Percentiles rank a stretch among this genome's conserved stretches.
Evolutionary conservation across 73 alveolate genomes (phyloP).

Genomic region (Paramecium sonneborni): DNA sequence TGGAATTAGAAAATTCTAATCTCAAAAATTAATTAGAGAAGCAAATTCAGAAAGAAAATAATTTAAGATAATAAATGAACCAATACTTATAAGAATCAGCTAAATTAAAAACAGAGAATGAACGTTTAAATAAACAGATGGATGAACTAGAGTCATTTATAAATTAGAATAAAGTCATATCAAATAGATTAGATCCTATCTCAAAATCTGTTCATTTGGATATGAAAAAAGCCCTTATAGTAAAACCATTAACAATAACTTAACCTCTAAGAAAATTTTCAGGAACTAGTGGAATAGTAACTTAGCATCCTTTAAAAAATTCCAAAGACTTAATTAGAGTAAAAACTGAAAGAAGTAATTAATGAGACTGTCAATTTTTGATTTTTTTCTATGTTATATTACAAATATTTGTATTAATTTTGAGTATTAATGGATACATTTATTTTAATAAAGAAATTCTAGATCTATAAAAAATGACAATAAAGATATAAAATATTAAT

Average conservation of each 20-base stretch:
- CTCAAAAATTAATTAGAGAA: not conserved
- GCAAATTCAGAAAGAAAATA: not conserved
- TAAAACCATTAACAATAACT: not conserved
- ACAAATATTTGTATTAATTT: not conserved
- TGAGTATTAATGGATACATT: not conserved
- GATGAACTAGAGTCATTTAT: not conserved
- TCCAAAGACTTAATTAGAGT: not conserved
- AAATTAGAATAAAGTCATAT: not conserved
- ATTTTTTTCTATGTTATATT: not conserved
- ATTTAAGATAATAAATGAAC: not conserved
- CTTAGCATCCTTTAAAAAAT: not conserved
- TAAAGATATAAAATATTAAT: not conserved
- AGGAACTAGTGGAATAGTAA: not conserved
- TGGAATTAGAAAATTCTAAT: not conserved
- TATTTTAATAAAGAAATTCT: not conserved
- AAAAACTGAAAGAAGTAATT: not conserved
- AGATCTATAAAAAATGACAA: not conserved
- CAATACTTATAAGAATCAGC: not conserved
- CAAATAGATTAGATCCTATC: constrained; percentile 1
- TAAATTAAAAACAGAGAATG: not conserved
- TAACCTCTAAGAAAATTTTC: not conserved
- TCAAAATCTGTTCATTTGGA: constrained; percentile 13
- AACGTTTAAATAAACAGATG: not conserved
- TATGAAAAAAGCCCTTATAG: not conserved
- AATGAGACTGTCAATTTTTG: not conserved